Evolutionary conservation across 1,139 yeast genomes (phyloP).

Genomic region (Saccharomyces pastorianus): DNA sequence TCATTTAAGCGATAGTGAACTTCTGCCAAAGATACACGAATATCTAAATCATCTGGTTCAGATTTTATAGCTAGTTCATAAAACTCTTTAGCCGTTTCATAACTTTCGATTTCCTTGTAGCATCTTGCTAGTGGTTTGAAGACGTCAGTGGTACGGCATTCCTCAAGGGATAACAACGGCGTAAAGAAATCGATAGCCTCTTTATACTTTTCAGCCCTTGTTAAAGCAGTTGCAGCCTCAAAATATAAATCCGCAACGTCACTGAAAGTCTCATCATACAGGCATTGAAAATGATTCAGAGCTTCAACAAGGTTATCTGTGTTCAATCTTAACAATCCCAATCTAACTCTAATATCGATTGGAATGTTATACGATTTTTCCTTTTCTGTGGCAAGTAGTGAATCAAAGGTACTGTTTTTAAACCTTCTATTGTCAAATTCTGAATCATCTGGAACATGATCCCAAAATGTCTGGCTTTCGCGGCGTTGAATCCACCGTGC

Average conservation of each 20-base stretch:
- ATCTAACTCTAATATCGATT: slow-evolving; percentile 74
- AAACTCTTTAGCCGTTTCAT: slow-evolving; percentile 58
- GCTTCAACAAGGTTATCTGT: slow-evolving; percentile 64
- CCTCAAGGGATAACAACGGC: slow-evolving; percentile 46
- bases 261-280: slow-evolving; percentile 49
- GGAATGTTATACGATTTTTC: slow-evolving; percentile 51
- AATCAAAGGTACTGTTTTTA: slow-evolving; percentile 37
- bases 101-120: slow-evolving; percentile 63
- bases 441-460: slow-evolving; percentile 60
- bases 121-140: slow-evolving; percentile 68
- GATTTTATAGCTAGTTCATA: slow-evolving; percentile 48
- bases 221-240: slow-evolving; percentile 70
- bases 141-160: slow-evolving; percentile 44
- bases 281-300: slow-evolving; percentile 52
- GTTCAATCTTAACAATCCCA: slow-evolving; percentile 67
- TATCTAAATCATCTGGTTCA: slow-evolving; percentile 62
- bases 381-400: slow-evolving; percentile 34
- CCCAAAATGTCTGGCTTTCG: slow-evolving; percentile 74
- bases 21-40: slow-evolving; percentile 74
- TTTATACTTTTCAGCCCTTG: slow-evolving; percentile 55
- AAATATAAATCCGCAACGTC: slow-evolving; percentile 65
- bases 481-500: slow-evolving; percentile 81
- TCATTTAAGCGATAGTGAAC: slow-evolving; percentile 67
- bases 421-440: slow-evolving; percentile 73
- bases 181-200: slow-evolving; percentile 65